Conservation (phyloP, 164 flowering plant genomes). For the Magnolia kwangsiensis region DNA sequence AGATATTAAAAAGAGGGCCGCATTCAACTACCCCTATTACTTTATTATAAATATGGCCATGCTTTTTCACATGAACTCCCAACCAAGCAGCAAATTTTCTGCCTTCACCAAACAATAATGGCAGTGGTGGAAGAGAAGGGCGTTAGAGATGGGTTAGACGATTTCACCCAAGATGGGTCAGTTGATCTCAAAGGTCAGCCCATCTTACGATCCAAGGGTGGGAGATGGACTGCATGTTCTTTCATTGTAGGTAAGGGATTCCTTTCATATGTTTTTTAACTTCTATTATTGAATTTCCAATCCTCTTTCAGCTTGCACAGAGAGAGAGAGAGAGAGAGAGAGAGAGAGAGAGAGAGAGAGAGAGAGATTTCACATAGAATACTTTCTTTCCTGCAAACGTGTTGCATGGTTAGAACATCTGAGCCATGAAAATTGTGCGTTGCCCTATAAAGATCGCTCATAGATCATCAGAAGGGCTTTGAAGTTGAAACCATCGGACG, state of each 20-base stretch:
- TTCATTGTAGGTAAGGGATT: conserved; percentile 53
- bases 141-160: conserved; percentile 23
- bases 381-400: too few relatives aligned
- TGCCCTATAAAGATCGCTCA: too few relatives aligned
- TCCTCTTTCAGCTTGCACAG: background rate
- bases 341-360: conserved; percentile 5
- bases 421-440: too few relatives aligned
- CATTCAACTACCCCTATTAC: background rate
- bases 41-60: background rate
- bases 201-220: conserved; percentile 44
- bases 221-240: conserved; percentile 64
- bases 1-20: background rate
- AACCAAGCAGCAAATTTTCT: background rate
- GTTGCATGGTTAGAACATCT: too few relatives aligned
- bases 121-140: conserved; percentile 36
- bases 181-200: conserved; percentile 61
- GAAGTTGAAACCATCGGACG: too few relatives aligned
- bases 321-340: background rate
- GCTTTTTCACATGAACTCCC: conserved; percentile 10
- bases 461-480: too few relatives aligned
- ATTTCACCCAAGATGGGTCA: conserved; percentile 65
- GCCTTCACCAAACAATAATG: conserved; percentile 7
- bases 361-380: background rate
- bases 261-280: background rate
- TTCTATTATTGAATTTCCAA: background rate